A percentile compares a stretch with the other conserved stretches of the same genome.
These are phyloP conservation scores for Styphnolobium japonicum DNA, from an alignment of 306 rosid species.

Conservation along the genomic window DNA sequence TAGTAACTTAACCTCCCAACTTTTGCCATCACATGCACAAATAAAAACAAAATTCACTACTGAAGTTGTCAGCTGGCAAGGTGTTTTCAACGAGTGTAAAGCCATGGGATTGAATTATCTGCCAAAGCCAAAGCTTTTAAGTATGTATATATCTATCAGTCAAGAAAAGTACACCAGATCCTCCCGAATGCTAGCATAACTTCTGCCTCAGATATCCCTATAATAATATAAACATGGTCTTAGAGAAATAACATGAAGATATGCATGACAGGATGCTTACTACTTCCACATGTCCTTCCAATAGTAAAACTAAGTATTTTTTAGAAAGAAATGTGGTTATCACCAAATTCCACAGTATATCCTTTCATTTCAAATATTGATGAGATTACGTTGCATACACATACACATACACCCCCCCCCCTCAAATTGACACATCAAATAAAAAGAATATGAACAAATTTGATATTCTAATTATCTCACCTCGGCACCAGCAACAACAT, in stretches of 20 bases:
- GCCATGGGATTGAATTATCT: background rate
- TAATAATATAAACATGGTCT: background rate
- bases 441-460: background rate
- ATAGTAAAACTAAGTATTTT: background rate
- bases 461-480: slow-evolving; percentile 28
- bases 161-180: slow-evolving; percentile 52
- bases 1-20: background rate
- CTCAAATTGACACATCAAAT: background rate
- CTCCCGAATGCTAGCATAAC: slow-evolving; percentile 67
- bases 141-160: background rate
- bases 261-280: background rate
- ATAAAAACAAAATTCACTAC: slow-evolving; percentile 20
- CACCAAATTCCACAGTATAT: background rate
- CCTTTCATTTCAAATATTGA: background rate
- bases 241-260: background rate
- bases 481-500: slow-evolving; percentile 51
- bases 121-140: background rate
- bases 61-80: background rate
- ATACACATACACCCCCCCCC: too few relatives aligned
- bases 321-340: background rate
- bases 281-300: background rate
- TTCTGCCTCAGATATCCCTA: slow-evolving; percentile 68
- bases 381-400: background rate
- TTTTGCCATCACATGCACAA: slow-evolving; percentile 32
- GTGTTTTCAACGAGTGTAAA: background rate